Evolutionary conservation across 768 basidiomycete species (phyloP), one percentile per base, ranked within the genome.

Genomic region (Termitomyces sp.): DNA sequence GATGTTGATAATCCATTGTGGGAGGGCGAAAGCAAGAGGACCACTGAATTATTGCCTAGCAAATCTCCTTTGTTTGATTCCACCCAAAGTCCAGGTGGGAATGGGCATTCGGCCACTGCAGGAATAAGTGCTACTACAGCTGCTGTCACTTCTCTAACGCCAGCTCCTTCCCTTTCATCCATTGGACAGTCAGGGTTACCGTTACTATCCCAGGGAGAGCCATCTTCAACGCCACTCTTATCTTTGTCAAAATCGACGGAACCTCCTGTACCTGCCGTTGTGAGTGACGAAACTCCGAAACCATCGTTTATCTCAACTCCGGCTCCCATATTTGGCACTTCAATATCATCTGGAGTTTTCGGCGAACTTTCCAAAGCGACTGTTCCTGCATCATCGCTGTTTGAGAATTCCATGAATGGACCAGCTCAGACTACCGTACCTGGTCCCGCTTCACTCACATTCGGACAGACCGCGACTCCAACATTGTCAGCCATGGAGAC

Each of bases 1-100:
- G 77, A 78, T 56, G 58, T 57, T 13, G 75, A 75, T 47, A 79
- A 79, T 61, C 75, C 77, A 0, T 65, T 80, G 20, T 79, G 76
- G 77, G 74, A 77, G 28, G 75, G 75, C 32, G 73, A 74, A 5
- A 72, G 68, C 52, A 67, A 63, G 38, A 61, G 61, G 48, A 54
- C 20, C 12, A 32, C n/a, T 16, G 61, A 42, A 30, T 47, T 50
- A 16, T 57, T 44, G 52, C 22, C 61, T 42, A 59, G 57, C 7
- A 24, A 58, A 36, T 56, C 48, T 18, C 24, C 51, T 13, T 32
- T n/a, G 16, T 58, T 13, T 58, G 53, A 59, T 51, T 58, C 58
- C 24, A 56, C 56, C 12, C 55, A 52, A 9, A 26, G 42, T 35
- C 16, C 22, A 14, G 54, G 50, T 24, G 26, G 6, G 36, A 40